Evolutionary conservation across 2,329 filamentous ascomycete genomes (phyloP).

Genomic region (Aspergillus sp.): DNA sequence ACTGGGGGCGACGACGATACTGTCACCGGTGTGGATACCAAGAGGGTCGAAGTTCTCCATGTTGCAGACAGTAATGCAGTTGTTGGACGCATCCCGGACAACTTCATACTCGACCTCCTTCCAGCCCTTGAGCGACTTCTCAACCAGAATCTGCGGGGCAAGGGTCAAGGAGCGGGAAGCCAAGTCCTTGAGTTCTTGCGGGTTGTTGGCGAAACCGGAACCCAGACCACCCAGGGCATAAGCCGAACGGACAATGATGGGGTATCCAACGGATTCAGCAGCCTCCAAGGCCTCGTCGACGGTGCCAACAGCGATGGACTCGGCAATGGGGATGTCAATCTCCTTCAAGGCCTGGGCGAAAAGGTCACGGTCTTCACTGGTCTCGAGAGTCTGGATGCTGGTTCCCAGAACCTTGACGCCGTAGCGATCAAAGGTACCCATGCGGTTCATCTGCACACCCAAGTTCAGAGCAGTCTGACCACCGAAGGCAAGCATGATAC

Average conservation of each 20-base stretch:
- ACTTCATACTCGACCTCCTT: conserved; percentile 99
- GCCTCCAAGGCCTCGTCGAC: conserved; percentile 88
- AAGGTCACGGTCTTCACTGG: conserved; percentile 90
- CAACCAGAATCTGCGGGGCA: conserved; percentile 91
- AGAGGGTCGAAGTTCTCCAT: conserved; percentile 99
- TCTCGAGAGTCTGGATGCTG: conserved; percentile 86
- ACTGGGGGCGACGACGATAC: conserved; percentile 93
- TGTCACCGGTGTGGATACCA: conserved; percentile 96
- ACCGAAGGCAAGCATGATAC: conserved; percentile 94
- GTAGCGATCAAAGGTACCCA: conserved; percentile 91
- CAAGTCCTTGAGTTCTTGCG: conserved; percentile 89
- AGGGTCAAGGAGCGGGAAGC: conserved; percentile 86
- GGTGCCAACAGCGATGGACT: conserved; percentile 86
- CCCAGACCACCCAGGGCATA: conserved; percentile 95
- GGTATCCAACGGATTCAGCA: conserved; percentile 81
- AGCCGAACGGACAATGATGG: conserved; percentile 94
- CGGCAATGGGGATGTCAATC: conserved; percentile 94
- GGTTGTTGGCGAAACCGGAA: conserved; percentile 90
- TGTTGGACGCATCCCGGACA: conserved; percentile 92
- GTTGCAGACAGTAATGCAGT: conserved; percentile 98
- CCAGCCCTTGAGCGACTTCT: conserved; percentile 99
- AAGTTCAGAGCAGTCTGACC: conserved; percentile 95
- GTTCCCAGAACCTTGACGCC: conserved; percentile 94
- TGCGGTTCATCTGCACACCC: conserved; percentile 93
- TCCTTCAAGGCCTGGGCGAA: conserved; percentile 94